Evolutionary conservation across 352 stramenopile species (phyloP), one percentile per base, ranked within the genome.

Genomic region (Phytopythium mirpurense): DNA sequence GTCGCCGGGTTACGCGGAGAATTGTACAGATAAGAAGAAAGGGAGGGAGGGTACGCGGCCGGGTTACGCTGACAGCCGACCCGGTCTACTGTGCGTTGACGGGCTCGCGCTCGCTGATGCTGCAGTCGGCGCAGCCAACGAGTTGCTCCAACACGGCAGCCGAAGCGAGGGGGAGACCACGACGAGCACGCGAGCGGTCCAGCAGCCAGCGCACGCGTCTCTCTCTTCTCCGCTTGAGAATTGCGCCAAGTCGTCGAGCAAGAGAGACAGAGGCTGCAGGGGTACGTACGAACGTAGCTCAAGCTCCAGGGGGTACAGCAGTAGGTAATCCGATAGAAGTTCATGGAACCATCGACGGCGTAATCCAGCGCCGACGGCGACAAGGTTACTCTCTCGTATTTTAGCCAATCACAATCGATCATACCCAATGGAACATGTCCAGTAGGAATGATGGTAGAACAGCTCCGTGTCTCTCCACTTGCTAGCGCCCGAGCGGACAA

Each of bases 211-310:
- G 36, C 36, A 23, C 18, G 36, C 36, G 38, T 24, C 38, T 44
- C n/a, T 24, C 15, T 27, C 37, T 42, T 42, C 37, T 42, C n/a
- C 37, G 35, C 35, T 2, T 42, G 38, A 32, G 29, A n/a, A n/a
- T n/a, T n/a, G n/a, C n/a, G n/a, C n/a, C n/a, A n/a, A n/a, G n/a
- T n/a, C n/a, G n/a, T n/a, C n/a, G n/a, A 41, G 38, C 15, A 19
- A 44, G 38, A 44, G 38, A 44, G 38, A 44, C 38, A 44, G 38
- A 44, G 19, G 38, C n/a, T n/a, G n/a, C n/a, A n/a, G n/a, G 29
- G 29, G 29, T 32, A 32, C 29, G 29, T 32, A 5, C 29, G 29
- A 9, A 32, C 29, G 5, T 32, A 10, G 29, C 29, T 32, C 29
- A 32, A 10, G 29, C 9, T 5, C 29, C 5, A 32, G 5, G 29